Evolutionary conservation across 306 rosid genomes (phyloP), one percentile per base, ranked within the genome.

Genomic region (Quercus rubra): DNA sequence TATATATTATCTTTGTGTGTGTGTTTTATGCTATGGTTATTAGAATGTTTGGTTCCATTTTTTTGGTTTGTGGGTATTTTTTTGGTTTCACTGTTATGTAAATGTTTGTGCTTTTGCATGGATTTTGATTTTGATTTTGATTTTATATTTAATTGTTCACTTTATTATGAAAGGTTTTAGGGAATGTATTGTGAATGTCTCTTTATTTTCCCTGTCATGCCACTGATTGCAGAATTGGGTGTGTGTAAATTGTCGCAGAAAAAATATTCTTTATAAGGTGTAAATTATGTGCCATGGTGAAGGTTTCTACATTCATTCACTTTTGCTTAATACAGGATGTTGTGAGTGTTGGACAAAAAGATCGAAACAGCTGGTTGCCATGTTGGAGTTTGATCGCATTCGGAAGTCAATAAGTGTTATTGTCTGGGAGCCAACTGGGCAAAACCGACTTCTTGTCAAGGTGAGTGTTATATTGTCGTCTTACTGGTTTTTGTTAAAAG

Each of bases 391-490:
- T 85, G 98, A 93, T 79, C 98, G 98, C 6, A 55, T 91, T 67
- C 90, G 97, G 74, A 93, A 93, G 88, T 91, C 98, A 4, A 91
- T 93, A 97, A 91, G 98, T 83, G 93, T 93, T 63, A 93, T 93
- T 82, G 90, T 76, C 52, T 89, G 85, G 81, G 92, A 89, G 83
- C 87, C 90, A 73, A 74, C 73, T 30, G 96, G 97, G 19, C 78
- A 54, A 74, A 93, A 93, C 74, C 81, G 91, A 79, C 94, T 93
- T 77, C 95, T 93, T 69, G 97, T 93, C 78, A 93, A 93, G 95
- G 98, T 93, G 82, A 79, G 54, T 76, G 49, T 70, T 35, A 33
- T 6, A 51, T 13, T 11, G 38, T 31, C 27, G n/a, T 27, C 27
- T 17, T 35, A 3, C 14, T 19, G 54, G 54, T 49, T 12, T 33